Base-by-base conservation (phyloP, 768 basidiomycete genomes). In the Boletus vermiculosoides region DNA sequence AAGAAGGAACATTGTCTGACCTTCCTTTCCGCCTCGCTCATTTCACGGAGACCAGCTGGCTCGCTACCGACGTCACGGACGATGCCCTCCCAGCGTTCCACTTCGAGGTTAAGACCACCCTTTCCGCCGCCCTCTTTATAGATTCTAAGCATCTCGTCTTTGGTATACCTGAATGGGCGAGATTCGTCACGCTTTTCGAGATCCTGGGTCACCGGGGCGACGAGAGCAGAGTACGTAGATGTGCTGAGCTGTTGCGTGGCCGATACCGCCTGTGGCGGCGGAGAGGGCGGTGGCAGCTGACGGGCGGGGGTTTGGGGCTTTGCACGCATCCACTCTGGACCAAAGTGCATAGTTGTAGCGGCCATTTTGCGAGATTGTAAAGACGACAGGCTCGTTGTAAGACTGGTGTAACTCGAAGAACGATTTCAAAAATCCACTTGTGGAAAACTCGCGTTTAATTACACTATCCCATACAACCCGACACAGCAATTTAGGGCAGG, bases 251-350 rank as follows among this genome's bases (percentile, higher is more conserved):
- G 57, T 80, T 78, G 52, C 73, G 72, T 52, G 72, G 72, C 55
- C 67, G 70, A 63, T 70, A 71, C 33, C 71, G 62, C 28, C 67
- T 73, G 69, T 39, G 81, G 82, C 30, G 86, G 86, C 25, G 87
- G 83, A 2, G 88, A 80, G 16, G 88, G 79, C 49, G 83, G 80
- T 50, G 71, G 78, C 60, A 79, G 85, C 42, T 78, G 73, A 67
- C 80, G 83, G 59, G 79, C 68, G 45, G 80, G 71, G 45, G 79
- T 72, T 55, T 83, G 82, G 59, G 82, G 83, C 76, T 92, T 92
- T 63, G 85, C 82, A 66, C 91, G 85, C 91, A 93, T 92, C 91
- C 91, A 93, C 75, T 93, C 91, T 46, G 91, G 91, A 67, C 90
- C 91, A 78, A 93, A 93, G 72, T 92, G 91, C 84, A 93, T 88